Base-by-base conservation (phyloP, 2,329 filamentous ascomycete species). In the Penicillium sp. region DNA sequence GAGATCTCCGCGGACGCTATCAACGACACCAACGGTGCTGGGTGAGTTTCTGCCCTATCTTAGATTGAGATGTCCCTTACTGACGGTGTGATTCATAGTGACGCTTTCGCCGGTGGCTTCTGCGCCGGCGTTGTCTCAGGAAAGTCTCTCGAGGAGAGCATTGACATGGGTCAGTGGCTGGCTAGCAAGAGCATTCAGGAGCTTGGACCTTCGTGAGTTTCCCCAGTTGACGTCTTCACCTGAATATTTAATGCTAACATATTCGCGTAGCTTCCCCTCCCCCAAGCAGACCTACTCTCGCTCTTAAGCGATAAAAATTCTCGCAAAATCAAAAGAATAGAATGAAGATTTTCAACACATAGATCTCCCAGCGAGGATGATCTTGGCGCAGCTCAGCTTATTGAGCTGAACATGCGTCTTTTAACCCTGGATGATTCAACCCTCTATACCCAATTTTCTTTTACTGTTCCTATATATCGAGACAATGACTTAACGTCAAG, bases 141-240 rank as follows among this genome's bases (percentile, higher is more conserved):
- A 74, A 90, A 94, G 80, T 72, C 84, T 48, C 81, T 99, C 44
- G 86, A 89, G 65, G 84, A 86, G 61, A 83, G 83, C 68, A 83
- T 99, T 64, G 89, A 97, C 73, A 90, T 94, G 83, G 94, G 94
- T 60, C 92, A 97, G 78, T 99, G 94, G 94, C 84, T 99, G 61
- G 94, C 94, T 43, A 88, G 88, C 69, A 81, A 96, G 68, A 94
- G 91, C 81, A 93, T 99, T 73, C 87, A 93, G 79, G 92, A 97
- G 78, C 81, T 97, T 65, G 94, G 94, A 66, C 92, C 93, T 77
- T 94, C 91, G 88, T 97, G 88, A 82, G 89, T 89, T 51, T 59
- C 18, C 4, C 33, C 44, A 51, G 4, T 40, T 30, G 21, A 37
- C 24, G 7, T 13, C 10, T 8, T 27, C 13, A 2, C 21, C 18